phyloP scores from a whole-genome alignment of 345 rosid genomes.

The Theobroma cacao region DNA sequence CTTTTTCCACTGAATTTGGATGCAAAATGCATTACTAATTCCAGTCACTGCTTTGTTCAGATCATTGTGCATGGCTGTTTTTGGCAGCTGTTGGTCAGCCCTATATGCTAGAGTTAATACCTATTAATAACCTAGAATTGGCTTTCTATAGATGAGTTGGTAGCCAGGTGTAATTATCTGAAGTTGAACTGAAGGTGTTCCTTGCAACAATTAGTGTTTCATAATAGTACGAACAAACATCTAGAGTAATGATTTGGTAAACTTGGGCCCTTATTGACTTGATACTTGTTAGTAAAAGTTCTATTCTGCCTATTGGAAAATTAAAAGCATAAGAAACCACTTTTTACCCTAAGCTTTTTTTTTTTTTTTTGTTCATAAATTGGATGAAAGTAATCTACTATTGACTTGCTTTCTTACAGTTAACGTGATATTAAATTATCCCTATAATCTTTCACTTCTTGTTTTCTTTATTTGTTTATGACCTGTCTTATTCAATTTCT shows the following conservation, averaged over 20 bases:
- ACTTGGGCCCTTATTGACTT: neutral
- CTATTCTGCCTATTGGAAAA: neutral
- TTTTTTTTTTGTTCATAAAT: neutral
- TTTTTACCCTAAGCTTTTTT: neutral
- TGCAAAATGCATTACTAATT: neutral
- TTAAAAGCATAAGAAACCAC: neutral
- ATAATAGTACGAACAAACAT: neutral
- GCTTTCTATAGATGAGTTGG: too few species aligned
- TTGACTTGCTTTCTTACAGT: neutral
- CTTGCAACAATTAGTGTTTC: too few species aligned
- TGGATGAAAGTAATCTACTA: neutral
- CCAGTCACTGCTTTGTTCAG: too few species aligned
- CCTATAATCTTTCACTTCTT: neutral
- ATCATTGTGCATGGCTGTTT: too few species aligned
- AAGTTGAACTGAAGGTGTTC: too few species aligned
- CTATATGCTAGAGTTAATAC: too few species aligned
- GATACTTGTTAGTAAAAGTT: neutral
- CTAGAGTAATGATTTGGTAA: neutral
- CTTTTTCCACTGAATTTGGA: neutral
- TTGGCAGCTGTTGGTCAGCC: too few species aligned
- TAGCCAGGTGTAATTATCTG: too few species aligned
- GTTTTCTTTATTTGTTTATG: neutral
- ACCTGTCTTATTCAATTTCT: neutral
- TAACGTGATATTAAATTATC: neutral
- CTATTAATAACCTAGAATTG: too few species aligned